Base-by-base conservation (phyloP, 139 green algal species). In the Pleodorina starrii region DNA sequence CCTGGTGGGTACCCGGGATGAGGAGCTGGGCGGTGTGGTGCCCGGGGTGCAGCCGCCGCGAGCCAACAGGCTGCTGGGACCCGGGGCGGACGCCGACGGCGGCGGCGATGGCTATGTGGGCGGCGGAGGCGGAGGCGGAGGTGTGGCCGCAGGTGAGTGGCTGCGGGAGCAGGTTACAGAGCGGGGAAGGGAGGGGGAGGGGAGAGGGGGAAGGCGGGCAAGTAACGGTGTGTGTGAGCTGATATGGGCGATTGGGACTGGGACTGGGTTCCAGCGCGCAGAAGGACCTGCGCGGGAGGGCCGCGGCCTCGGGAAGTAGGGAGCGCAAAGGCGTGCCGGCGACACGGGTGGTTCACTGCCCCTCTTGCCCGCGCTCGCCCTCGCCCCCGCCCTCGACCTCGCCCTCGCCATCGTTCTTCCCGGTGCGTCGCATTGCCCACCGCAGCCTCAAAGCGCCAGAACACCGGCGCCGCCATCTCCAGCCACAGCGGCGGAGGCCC, bases 21-120 rank as follows among this genome's bases (percentile, higher is more conserved):
- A 17, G 40, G 79, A 86, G 57, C 25, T 86, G 12, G 79, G 79
- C 9, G 79, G 79, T 1, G 79, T 86, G 57, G 79, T 86, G 79
- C 79, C 79, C 38, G 40, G 38, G 38, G 79, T 86, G 79, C 79
- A 86, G 42, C 79, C 48, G 29, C 3, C 40, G 9, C 0, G 57
- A 21, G 57, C 27, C 35, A 32, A 48, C 10, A 59, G 27, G 17
- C 11, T 40, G 9, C 25, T 6, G 17, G 72, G 72, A 17, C 16
- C 27, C 1, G 75, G 7, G 46, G 43, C n/a, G n/a, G 32, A 21
- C 0, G 17, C 76, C 12, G n/a, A 36, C 42, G 1, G 35, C 46
- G 50, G 32, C 0, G 17, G 48, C 12, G n/a, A 36, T 23, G 1
- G 35, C 46, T n/a, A 42, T 16, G 76, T 16, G n/a, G 29, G 32